Evolutionary conservation across 495 filamentous ascomycete genomes (phyloP), one percentile per base, ranked within the genome.

Genomic region (Penicillium steckii): DNA sequence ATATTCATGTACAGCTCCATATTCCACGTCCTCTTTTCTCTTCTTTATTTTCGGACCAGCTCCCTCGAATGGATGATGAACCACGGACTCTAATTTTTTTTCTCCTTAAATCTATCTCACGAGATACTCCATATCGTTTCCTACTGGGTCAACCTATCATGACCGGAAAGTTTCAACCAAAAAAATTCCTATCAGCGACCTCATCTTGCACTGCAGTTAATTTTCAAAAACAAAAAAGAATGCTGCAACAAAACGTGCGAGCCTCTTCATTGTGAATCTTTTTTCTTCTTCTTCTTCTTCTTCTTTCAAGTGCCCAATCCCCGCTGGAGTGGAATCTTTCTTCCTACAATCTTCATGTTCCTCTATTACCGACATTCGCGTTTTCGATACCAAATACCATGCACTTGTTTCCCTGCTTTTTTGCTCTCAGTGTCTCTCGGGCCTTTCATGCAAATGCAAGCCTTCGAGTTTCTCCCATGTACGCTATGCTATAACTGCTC

Each of bases 1-100:
- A 74, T 74, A 56, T 61, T 69, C 59, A 57, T 75, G 70, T 75
- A 73, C 70, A 75, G 65, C 62, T 61, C n/a, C 59, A 65, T 63
- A 61, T 67, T 53, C 41, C 59, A 64, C 46, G 50, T 50, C 43
- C 48, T 60, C 51, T 29, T 38, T 43, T 30, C 24, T 24, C 47
- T 45, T 46, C 18, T 18, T 29, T 27, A 33, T 35, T 56, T 52
- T 55, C 54, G 50, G 50, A 32, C 29, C 15, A 37, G n/a, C 9
- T n/a, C 37, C 38, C 35, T 48, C 33, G 19, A 53, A 51, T 48
- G 57, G 51, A 53, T 58, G 35, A 57, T 55, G 44, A 52, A 44
- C 26, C 41, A 51, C 50, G 46, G 53, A 32, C 50, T 44, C 32
- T 41, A 41, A 41, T 41, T 41, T 19, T 15, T 23, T 41, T 19